Evolutionary conservation across 106 monocot genomes (phyloP), one percentile per base, ranked within the genome.

Genomic region (Chionographis japonica): DNA sequence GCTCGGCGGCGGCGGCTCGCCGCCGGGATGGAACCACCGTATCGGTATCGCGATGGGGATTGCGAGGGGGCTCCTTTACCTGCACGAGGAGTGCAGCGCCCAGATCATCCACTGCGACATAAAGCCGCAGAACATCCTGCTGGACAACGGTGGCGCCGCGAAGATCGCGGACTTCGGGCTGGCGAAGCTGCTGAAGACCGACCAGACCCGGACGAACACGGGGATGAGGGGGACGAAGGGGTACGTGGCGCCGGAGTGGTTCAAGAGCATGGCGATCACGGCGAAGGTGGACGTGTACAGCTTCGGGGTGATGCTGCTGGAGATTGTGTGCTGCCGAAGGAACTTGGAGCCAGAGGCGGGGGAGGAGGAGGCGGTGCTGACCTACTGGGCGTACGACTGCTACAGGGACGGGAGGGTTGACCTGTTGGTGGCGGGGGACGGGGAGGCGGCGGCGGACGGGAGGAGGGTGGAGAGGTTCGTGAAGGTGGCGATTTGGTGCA

Each of bases 241-340:
- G 0, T 79, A 84, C 63, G 12, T 74, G 7, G 83, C 83, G 36
- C 78, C 83, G 8, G 83, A 83, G 38, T 83, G 78, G 83, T 50
- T 58, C 15, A 71, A 68, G 18, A 75, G 61, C 38, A 56, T 20
- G 15, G 50, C 62, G 3, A 72, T 78, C 19, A 74, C 70, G 0
- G 46, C 70, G 9, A 83, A 83, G 20, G 88, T 85, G 11, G 88
- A 82, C n/a, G 78, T 85, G 6, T 89, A 82, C 40, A 85, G 88
- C 60, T 89, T 73, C 12, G 83, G 83, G 1, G 75, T 84, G 3
- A 37, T 78, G 27, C 51, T 83, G 18, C 61, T 83, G 2, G 78
- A 83, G 74, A 69, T 85, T 8, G 18, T 89, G 2, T 68, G 65
- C 46, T 86, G 79, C 72, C 42, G 75, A n/a, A 86, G 27, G 56